Percentiles rank a stretch among this genome's conserved stretches.
Conservation (phyloP, 1,284 basidiomycete species). For the Irpex sp. region DNA sequence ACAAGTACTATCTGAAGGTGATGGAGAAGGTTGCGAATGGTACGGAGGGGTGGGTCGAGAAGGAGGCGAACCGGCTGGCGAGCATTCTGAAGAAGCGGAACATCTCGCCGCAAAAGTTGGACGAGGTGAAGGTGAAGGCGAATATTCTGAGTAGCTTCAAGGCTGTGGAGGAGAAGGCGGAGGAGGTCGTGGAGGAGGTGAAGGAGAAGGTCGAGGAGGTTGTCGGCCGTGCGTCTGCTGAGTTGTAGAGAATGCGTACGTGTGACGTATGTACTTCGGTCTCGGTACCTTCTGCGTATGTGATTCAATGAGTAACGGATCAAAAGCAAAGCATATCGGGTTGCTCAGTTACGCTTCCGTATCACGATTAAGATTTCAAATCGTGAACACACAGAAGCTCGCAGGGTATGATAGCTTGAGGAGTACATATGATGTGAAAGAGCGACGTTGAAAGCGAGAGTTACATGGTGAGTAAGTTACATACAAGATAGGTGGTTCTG, state of each 20-base stretch:
- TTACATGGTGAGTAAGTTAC: too few relatives aligned
- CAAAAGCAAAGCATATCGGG: too few relatives aligned
- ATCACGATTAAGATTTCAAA: too few relatives aligned
- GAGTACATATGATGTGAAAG: too few relatives aligned
- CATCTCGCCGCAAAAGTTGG: constrained; percentile 76
- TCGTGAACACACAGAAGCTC: too few relatives aligned
- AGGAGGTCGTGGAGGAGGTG: constrained; percentile 30
- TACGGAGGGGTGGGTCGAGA: constrained; percentile 77
- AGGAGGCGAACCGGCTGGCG: constrained; percentile 79
- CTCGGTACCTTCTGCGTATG: too few relatives aligned
- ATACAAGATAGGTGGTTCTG: too few relatives aligned
- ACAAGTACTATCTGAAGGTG: constrained; percentile 85
- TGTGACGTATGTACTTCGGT: too few relatives aligned
- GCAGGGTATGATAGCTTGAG: too few relatives aligned
- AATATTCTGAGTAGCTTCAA: constrained; percentile 84
- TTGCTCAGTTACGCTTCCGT: too few relatives aligned
- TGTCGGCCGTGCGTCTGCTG: constrained; percentile 12
- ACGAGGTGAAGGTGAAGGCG: constrained; percentile 90
- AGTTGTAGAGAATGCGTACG: constrained; percentile 1
- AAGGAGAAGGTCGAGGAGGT: constrained; percentile 13
- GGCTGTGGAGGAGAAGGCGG: constrained; percentile 39
- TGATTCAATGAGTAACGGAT: too few relatives aligned
- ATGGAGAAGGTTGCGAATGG: constrained; percentile 86
- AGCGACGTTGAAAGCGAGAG: too few relatives aligned
- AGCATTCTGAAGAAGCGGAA: constrained; percentile 74